Evolutionary conservation across 768 basidiomycete species (phyloP).

Genomic region (Trichaptum fuscoviolaceum): DNA sequence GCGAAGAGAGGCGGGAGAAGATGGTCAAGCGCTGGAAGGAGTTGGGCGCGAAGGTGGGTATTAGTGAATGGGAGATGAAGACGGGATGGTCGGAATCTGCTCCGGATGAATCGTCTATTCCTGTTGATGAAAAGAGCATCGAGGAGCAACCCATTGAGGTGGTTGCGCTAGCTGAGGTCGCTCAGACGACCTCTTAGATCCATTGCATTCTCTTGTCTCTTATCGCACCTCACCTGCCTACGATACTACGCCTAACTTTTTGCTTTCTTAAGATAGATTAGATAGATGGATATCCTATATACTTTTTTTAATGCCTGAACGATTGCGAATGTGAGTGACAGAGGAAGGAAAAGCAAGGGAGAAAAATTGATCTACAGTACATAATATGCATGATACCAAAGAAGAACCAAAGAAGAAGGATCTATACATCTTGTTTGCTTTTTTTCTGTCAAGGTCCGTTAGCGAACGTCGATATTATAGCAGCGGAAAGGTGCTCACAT

Average conservation of each 20-base stretch:
- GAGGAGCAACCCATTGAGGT: neutral
- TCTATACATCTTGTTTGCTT: neutral
- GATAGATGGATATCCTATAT: neutral
- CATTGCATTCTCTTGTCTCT: too few relatives aligned
- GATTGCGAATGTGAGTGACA: too few relatives aligned
- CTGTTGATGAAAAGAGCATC: neutral
- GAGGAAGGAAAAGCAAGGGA: neutral
- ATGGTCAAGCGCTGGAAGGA: conserved; percentile 61
- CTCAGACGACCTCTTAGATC: neutral
- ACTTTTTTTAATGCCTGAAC: neutral
- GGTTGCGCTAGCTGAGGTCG: neutral
- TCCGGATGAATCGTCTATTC: neutral
- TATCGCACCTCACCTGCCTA: too few relatives aligned
- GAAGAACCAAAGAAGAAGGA: neutral
- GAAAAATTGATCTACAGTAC: neutral
- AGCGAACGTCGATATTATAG: neutral
- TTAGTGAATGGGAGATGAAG: conserved; percentile 80
- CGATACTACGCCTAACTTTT: too few relatives aligned
- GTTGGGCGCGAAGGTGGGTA: conserved; percentile 64
- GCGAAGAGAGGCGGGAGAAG: conserved; percentile 40
- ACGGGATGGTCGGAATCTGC: neutral
- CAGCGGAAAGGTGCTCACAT: conserved; percentile 48
- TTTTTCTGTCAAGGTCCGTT: neutral
- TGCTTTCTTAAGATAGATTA: neutral
- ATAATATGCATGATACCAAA: neutral